A percentile compares a stretch with the other conserved stretches of the same genome.
These are phyloP conservation scores for Colletotrichum spinosum DNA, from an alignment of 2,329 filamentous ascomycete species.

Conservation along the genomic window DNA sequence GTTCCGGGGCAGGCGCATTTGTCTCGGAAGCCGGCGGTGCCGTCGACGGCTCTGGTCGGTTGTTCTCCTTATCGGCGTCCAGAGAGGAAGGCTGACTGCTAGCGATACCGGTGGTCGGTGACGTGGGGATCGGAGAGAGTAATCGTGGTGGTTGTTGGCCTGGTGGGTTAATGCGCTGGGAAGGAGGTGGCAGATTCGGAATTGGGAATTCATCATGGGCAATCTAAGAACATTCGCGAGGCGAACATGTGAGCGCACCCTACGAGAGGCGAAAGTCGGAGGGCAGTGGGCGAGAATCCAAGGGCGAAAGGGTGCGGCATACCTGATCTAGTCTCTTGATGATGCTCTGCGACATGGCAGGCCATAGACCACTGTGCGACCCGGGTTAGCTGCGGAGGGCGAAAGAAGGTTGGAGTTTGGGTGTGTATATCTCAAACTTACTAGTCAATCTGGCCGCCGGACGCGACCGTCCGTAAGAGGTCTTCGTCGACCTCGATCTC, in stretches of 20 bases:
- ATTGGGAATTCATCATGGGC: slow-evolving; percentile 81
- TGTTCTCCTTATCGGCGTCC: slow-evolving; percentile 77
- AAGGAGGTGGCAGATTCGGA: slow-evolving; percentile 65
- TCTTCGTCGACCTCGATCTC: slow-evolving; percentile 67
- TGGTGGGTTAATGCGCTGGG: slow-evolving; percentile 52
- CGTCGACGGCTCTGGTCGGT: slow-evolving; percentile 51
- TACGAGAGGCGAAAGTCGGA: slow-evolving; percentile 52
- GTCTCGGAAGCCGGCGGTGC: slow-evolving; percentile 45
- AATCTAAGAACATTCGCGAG: slow-evolving; percentile 65
- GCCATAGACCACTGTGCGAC: slow-evolving; percentile 74
- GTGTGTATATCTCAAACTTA: slow-evolving; percentile 50
- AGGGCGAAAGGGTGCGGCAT: slow-evolving; percentile 28
- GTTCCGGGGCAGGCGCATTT: slow-evolving; percentile 43
- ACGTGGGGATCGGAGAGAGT: slow-evolving; percentile 58
- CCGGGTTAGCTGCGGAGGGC: slow-evolving; percentile 40
- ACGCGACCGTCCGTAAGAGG: slow-evolving; percentile 60
- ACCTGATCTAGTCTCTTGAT: slow-evolving; percentile 76
- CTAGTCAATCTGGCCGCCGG: slow-evolving; percentile 66
- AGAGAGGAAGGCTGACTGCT: slow-evolving; percentile 57
- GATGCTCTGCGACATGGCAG: slow-evolving; percentile 72
- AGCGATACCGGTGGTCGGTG: slow-evolving; percentile 50
- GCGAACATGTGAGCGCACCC: slow-evolving; percentile 28
- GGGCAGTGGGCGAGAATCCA: background rate
- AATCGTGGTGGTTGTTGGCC: slow-evolving; percentile 53
- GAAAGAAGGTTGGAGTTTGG: background rate